A percentile compares a stretch with the other conserved stretches of the same genome.
phyloP scores from a whole-genome alignment of 805 yeast species.

The Yamadazyma nakazawae region DNA sequence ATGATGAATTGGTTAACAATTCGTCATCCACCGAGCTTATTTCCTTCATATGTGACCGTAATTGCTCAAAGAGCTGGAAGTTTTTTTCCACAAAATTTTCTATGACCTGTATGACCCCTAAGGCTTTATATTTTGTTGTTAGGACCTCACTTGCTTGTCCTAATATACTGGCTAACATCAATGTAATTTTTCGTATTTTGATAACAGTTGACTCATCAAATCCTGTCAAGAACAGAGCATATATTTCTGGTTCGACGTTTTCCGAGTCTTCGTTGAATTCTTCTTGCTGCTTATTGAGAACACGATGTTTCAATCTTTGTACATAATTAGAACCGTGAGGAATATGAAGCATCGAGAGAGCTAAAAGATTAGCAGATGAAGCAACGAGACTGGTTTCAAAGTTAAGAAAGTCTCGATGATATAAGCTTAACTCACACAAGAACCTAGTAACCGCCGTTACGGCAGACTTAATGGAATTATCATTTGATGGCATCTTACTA shows the following conservation, averaged over 20 bases:
- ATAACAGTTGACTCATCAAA: constrained; percentile 41
- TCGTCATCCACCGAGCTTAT: neutral
- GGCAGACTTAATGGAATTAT: constrained; percentile 42
- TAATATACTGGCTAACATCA: constrained; percentile 43
- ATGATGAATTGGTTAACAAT: constrained; percentile 1
- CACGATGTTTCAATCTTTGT: constrained; percentile 18
- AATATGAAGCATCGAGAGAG: constrained; percentile 51
- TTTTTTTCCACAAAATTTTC: constrained; percentile 8
- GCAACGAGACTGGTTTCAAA: constrained; percentile 47
- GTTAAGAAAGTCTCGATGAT: constrained; percentile 46
- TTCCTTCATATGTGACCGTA: neutral
- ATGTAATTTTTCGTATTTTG: constrained; percentile 39
- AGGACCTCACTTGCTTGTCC: constrained; percentile 50
- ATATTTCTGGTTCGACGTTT: constrained; percentile 37
- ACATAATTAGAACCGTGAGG: constrained; percentile 41
- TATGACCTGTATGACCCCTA: constrained; percentile 53
- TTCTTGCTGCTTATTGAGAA: neutral
- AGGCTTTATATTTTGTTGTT: constrained; percentile 45
- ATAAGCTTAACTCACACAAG: constrained; percentile 52
- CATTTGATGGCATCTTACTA: constrained; percentile 12
- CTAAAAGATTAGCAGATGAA: constrained; percentile 47
- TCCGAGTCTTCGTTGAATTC: constrained; percentile 33
- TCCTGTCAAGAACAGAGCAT: constrained; percentile 49
- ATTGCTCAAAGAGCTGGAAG: constrained; percentile 1
- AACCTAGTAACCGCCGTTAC: constrained; percentile 53